Evolutionary conservation across 495 filamentous ascomycete species (phyloP).

Genomic region (Mycothermus thermophilus): DNA sequence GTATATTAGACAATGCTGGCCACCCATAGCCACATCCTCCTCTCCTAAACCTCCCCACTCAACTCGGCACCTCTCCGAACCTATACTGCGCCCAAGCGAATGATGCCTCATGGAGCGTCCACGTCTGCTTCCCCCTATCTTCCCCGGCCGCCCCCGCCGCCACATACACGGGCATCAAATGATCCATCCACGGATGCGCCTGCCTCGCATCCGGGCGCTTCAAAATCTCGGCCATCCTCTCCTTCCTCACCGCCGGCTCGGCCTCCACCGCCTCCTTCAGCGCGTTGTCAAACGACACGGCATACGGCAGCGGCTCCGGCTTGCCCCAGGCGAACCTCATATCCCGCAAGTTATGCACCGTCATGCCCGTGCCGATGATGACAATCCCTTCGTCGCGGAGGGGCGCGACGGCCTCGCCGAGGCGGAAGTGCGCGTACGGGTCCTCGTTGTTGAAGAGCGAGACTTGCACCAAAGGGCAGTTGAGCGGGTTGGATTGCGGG

Average conservation of each 20-base stretch:
- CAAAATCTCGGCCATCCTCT: slow-evolving; percentile 45
- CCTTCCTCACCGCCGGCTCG: slow-evolving; percentile 39
- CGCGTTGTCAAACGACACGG: slow-evolving; percentile 63
- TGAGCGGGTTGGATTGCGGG: slow-evolving; percentile 58
- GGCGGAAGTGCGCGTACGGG: slow-evolving; percentile 51
- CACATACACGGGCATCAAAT: slow-evolving; percentile 67
- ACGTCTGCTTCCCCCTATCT: slow-evolving; percentile 47
- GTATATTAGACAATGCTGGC: too few species aligned
- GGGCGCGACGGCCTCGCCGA: slow-evolving; percentile 52
- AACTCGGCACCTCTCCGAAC: slow-evolving; percentile 45
- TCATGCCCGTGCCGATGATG: slow-evolving; percentile 74
- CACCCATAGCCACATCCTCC: too few species aligned
- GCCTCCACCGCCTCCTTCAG: slow-evolving; percentile 55
- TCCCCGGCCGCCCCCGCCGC: slow-evolving; percentile 55
- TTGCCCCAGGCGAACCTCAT: slow-evolving; percentile 33
- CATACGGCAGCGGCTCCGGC: slow-evolving; percentile 46
- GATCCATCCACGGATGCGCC: slow-evolving; percentile 68
- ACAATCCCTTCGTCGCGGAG: slow-evolving; percentile 61
- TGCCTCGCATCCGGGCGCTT: slow-evolving; percentile 53
- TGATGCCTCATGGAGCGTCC: slow-evolving; percentile 51
- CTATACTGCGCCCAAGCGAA: slow-evolving; percentile 65
- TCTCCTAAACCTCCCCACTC: too few species aligned
- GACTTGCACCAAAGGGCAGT: slow-evolving; percentile 69
- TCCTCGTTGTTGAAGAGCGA: slow-evolving; percentile 60
- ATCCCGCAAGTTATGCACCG: slow-evolving; percentile 73